These are phyloP conservation scores for Tillandsia leiboldiana DNA, from an alignment of 176 grass and related monocot species.

Conservation along the genomic window DNA sequence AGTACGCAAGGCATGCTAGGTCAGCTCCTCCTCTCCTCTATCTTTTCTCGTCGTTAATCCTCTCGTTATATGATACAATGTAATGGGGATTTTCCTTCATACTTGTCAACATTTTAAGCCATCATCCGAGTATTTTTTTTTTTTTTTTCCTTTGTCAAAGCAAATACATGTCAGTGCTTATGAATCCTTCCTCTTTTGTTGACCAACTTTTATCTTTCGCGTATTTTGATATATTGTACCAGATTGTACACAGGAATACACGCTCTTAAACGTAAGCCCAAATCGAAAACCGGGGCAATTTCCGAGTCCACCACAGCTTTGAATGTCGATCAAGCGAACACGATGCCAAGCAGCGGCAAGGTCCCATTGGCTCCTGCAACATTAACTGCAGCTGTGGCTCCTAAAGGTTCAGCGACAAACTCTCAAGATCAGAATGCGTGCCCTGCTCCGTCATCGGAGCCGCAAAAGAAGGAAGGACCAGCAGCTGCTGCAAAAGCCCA, in stretches of 20 bases:
- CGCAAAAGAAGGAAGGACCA: constrained; percentile 37
- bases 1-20: constrained; percentile 88
- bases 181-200: neutral
- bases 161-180: no score
- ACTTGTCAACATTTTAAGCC: no score
- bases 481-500: constrained; percentile 20
- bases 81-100: no score
- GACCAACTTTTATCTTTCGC: neutral
- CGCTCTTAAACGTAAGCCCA: constrained; percentile 58
- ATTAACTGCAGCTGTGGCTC: constrained; percentile 27
- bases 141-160: no score
- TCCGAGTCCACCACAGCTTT: constrained; percentile 57
- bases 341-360: constrained; percentile 28
- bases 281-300: constrained; percentile 55
- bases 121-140: no score
- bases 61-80: neutral
- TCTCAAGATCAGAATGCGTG: constrained; percentile 57
- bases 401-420: constrained; percentile 32
- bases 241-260: constrained; percentile 82
- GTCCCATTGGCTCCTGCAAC: constrained; percentile 10
- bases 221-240: neutral
- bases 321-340: constrained; percentile 50
- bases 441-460: neutral
- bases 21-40: constrained; percentile 15
- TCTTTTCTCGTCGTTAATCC: neutral